These are phyloP conservation scores for Auxenochlorella protothecoides DNA, from an alignment of 139 green algal genomes.

Conservation along the genomic window DNA sequence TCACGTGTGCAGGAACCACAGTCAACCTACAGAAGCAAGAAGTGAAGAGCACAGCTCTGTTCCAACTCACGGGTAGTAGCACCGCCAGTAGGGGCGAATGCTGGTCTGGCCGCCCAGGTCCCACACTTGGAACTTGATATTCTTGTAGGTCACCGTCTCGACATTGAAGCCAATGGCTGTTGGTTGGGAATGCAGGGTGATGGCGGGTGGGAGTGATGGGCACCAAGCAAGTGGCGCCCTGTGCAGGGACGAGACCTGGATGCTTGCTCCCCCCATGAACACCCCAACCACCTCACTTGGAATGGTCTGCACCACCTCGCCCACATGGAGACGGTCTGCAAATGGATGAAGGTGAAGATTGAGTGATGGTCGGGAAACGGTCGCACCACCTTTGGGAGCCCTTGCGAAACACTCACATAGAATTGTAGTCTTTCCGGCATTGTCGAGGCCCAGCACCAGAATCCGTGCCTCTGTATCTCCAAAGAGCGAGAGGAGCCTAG, in stretches of 20 bases:
- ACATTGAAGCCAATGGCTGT: constrained; percentile 99
- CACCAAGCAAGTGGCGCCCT: neutral
- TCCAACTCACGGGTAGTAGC: constrained; percentile 81
- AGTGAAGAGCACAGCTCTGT: constrained; percentile 51
- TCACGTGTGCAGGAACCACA: too few species aligned
- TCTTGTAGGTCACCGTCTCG: constrained; percentile 99
- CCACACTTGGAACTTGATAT: constrained; percentile 97
- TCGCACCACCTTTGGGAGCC: too few species aligned
- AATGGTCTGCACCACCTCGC: constrained; percentile 97
- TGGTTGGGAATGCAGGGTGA: too few species aligned
- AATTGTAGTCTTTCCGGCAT: constrained; percentile 98
- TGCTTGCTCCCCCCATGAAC: too few species aligned
- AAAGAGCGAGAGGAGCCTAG: constrained; percentile 79
- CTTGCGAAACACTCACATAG: constrained; percentile 59
- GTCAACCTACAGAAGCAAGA: neutral
- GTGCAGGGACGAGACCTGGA: too few species aligned
- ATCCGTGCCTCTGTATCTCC: constrained; percentile 94
- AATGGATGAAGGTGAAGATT: neutral
- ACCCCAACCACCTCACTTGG: constrained; percentile 63
- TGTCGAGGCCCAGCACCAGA: constrained; percentile 93
- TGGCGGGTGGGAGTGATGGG: too few species aligned
- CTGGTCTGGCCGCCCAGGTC: constrained; percentile 78
- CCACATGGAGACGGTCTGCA: constrained; percentile 89
- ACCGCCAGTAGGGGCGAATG: constrained; percentile 98
- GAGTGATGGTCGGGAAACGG: too few species aligned